These are phyloP conservation scores for Pichia sp. DNA, from an alignment of 1,139 yeast species.

Conservation along the genomic window DNA sequence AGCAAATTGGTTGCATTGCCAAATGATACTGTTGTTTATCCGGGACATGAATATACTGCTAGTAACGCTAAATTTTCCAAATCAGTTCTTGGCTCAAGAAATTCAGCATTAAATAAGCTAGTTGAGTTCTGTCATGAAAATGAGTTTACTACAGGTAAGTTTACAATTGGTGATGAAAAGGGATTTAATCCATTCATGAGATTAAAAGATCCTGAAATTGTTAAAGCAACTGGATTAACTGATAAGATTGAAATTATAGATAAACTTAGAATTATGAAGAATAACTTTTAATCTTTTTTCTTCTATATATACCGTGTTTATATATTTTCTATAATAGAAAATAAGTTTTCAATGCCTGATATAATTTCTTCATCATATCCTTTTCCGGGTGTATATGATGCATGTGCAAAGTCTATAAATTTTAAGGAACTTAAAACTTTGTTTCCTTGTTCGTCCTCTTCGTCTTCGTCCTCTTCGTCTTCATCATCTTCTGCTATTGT, in stretches of 20 bases:
- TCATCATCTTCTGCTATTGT: slow-evolving; percentile 27
- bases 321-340: slow-evolving; percentile 26
- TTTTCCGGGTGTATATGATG: slow-evolving; percentile 52
- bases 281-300: slow-evolving; percentile 26
- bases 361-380: slow-evolving; percentile 71
- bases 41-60: slow-evolving; percentile 94
- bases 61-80: slow-evolving; percentile 72
- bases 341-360: slow-evolving; percentile 58
- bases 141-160: slow-evolving; percentile 76
- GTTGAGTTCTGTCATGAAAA: slow-evolving; percentile 43
- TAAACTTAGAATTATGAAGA: slow-evolving; percentile 44
- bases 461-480: slow-evolving; percentile 26
- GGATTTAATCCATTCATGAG: slow-evolving; percentile 87
- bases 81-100: slow-evolving; percentile 47
- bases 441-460: slow-evolving; percentile 15
- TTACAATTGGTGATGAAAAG: slow-evolving; percentile 80
- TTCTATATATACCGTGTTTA: slow-evolving; percentile 1
- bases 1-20: slow-evolving; percentile 57
- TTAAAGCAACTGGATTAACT: slow-evolving; percentile 34
- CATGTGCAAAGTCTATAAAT: slow-evolving; percentile 88
- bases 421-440: slow-evolving; percentile 46
- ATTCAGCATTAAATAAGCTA: slow-evolving; percentile 48
- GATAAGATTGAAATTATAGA: slow-evolving; percentile 39
- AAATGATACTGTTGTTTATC: slow-evolving; percentile 63
- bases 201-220: slow-evolving; percentile 43